These are phyloP conservation scores for Amphibolis antarctica DNA, from an alignment of 106 monocot genomes.

Conservation along the genomic window DNA sequence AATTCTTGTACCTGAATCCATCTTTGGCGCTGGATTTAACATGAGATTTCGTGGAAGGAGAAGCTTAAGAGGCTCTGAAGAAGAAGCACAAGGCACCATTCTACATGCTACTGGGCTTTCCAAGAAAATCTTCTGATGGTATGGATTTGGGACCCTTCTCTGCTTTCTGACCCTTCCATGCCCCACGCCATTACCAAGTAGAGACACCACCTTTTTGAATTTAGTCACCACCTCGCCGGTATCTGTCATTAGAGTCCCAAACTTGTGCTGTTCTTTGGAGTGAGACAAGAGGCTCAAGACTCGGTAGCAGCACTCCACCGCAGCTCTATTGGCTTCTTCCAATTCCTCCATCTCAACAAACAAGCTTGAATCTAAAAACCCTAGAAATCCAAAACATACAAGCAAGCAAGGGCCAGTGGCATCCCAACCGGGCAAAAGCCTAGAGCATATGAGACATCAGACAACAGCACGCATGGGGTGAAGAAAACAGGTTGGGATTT, in stretches of 20 bases:
- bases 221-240: constrained; percentile 53
- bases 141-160: constrained; percentile 20
- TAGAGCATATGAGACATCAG: background rate
- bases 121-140: constrained; percentile 37
- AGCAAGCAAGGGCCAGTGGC: constrained; percentile 6
- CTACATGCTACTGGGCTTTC: constrained; percentile 22
- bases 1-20: constrained; percentile 4
- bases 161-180: constrained; percentile 56
- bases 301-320: constrained; percentile 63
- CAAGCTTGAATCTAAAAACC: constrained; percentile 1
- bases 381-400: constrained; percentile 10
- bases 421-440: constrained; percentile 13
- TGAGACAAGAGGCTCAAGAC: constrained; percentile 53
- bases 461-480: background rate
- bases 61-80: constrained; percentile 20
- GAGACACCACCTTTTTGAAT: constrained; percentile 50
- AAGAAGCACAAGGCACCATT: background rate
- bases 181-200: constrained; percentile 46
- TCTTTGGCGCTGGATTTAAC: constrained; percentile 8
- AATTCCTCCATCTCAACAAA: constrained; percentile 60
- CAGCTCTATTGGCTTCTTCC: constrained; percentile 61
- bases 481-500: background rate
- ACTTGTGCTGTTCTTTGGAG: constrained; percentile 36
- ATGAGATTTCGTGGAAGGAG: constrained; percentile 20
- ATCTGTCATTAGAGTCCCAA: constrained; percentile 27